These are phyloP conservation scores for Vicia faba DNA, from an alignment of 306 rosid species.

Conservation along the genomic window DNA sequence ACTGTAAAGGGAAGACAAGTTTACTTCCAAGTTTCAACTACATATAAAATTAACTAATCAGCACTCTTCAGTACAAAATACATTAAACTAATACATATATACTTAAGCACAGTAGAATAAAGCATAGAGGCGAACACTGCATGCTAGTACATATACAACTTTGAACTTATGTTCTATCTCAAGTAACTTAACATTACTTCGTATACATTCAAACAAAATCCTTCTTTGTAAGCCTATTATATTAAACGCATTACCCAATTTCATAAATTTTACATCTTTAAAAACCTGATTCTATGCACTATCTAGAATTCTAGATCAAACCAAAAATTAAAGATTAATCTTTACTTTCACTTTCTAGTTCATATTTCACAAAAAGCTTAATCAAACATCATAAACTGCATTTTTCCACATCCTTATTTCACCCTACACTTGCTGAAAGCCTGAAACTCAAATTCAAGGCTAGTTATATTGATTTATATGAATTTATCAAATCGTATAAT, in stretches of 20 bases:
- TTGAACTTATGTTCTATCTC: background rate
- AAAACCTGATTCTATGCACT: background rate
- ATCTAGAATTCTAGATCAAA: background rate
- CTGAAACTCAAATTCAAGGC: constrained; percentile 21
- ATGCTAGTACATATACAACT: background rate
- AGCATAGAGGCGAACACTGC: background rate
- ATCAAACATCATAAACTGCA: constrained; percentile 1
- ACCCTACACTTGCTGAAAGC: constrained; percentile 12
- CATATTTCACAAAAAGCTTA: constrained; percentile 4
- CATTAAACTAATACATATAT: background rate
- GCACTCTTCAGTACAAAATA: background rate
- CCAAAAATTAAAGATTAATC: constrained; percentile 7
- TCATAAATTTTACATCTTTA: constrained; percentile 10
- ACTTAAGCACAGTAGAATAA: background rate
- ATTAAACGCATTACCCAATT: constrained; percentile 1
- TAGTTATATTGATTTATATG: background rate
- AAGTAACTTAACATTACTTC: background rate
- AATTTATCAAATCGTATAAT: background rate
- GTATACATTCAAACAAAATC: constrained; percentile 2
- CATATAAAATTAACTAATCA: background rate
- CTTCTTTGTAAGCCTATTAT: background rate
- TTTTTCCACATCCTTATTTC: background rate
- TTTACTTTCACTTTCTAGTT: background rate
- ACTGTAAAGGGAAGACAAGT: background rate
- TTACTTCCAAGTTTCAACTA: constrained; percentile 10